Conservation (phyloP, 805 yeast genomes). For the Naumovozyma baii region DNA sequence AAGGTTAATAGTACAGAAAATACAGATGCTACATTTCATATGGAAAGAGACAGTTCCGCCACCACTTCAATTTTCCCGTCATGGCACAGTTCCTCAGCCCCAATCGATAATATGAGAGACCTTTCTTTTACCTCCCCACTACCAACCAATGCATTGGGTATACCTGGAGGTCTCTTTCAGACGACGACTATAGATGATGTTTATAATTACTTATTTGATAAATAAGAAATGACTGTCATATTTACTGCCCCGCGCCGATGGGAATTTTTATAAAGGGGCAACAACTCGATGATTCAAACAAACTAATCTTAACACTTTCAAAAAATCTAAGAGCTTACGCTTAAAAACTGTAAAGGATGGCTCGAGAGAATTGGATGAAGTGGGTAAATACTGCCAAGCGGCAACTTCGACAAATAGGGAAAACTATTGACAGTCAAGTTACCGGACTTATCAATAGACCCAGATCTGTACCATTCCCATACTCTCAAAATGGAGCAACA, state of each 20-base stretch:
- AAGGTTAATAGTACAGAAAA: not conserved
- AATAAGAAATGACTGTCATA: too few relatives aligned
- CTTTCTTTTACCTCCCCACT: not conserved
- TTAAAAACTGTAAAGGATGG: too few relatives aligned
- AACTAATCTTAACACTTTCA: too few relatives aligned
- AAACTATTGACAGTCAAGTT: conserved; percentile 13
- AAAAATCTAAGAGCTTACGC: too few relatives aligned
- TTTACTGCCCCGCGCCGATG: too few relatives aligned
- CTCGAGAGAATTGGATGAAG: conserved; percentile 15
- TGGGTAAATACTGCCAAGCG: conserved; percentile 15
- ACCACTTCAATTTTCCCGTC: not conserved
- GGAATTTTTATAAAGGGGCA: too few relatives aligned
- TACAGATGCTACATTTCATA: not conserved
- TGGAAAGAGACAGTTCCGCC: not conserved
- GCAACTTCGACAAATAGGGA: conserved; percentile 16
- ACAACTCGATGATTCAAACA: too few relatives aligned
- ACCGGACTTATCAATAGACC: conserved; percentile 11
- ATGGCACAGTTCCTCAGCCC: not conserved
- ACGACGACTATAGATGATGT: conserved; percentile 29
- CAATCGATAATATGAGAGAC: not conserved
- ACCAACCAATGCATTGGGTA: conserved; percentile 9
- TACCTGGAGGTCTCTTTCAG: conserved; percentile 17
- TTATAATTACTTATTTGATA: conserved; percentile 22
- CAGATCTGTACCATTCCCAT: conserved; percentile 6
- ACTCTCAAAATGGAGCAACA: conserved; percentile 4